These are phyloP conservation scores for Pseudonitzschia delicatissima DNA, from an alignment of 108 stramenopile species.

Conservation along the genomic window DNA sequence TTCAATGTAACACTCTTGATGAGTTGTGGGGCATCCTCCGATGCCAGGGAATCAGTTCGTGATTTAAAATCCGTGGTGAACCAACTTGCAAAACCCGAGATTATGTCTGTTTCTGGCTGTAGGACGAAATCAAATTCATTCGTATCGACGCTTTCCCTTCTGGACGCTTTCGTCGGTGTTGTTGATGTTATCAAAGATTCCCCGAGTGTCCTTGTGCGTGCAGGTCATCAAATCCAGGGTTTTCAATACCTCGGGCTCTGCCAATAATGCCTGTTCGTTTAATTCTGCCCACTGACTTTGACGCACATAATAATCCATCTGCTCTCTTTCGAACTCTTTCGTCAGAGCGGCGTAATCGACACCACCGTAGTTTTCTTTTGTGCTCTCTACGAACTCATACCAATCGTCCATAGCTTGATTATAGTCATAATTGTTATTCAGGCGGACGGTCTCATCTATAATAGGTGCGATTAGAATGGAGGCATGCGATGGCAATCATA, in stretches of 20 bases:
- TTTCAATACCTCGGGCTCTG: conserved; percentile 73
- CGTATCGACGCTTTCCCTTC: conserved; percentile 30
- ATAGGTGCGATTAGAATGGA: conserved; percentile 92
- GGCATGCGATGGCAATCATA: conserved; percentile 94
- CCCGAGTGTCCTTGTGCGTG: conserved; percentile 86
- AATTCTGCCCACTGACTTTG: conserved; percentile 91
- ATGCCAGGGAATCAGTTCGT: conserved; percentile 61
- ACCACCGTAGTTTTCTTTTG: conserved; percentile 78
- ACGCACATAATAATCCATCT: conserved; percentile 90
- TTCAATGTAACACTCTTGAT: conserved; percentile 69
- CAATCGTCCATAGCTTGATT: conserved; percentile 87
- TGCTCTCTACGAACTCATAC: conserved; percentile 83
- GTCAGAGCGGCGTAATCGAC: conserved; percentile 82
- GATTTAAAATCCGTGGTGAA: conserved; percentile 94
- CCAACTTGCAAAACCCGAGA: conserved; percentile 95
- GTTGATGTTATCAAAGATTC: conserved; percentile 42
- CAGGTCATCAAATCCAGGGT: conserved; percentile 88
- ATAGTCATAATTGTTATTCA: conserved; percentile 64
- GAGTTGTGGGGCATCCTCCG: conserved; percentile 55
- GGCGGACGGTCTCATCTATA: conserved; percentile 86
- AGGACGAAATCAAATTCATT: conserved; percentile 72
- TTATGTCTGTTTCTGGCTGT: conserved; percentile 41
- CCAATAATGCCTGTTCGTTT: conserved; percentile 65
- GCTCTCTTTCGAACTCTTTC: conserved; percentile 87
- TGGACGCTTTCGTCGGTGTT: not conserved